A percentile compares a stretch with the other conserved stretches of the same genome.
Evolutionary conservation across 805 yeast genomes (phyloP).

Genomic region (Spathaspora arborariae): DNA sequence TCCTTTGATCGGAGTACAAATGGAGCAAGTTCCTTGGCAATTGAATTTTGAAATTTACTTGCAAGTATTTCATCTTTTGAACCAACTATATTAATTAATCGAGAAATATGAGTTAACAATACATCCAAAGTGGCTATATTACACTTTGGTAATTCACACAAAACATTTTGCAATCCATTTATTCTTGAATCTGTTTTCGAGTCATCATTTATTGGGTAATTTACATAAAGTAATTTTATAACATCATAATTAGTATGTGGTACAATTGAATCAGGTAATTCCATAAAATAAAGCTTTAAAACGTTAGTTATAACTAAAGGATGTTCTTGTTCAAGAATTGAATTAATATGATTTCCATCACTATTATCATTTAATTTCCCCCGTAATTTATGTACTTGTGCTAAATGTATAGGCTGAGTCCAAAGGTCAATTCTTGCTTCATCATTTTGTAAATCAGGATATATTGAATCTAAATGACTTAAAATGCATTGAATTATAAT

Average conservation of each 20-base stretch:
- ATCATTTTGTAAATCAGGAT: constrained; percentile 69
- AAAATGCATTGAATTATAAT: constrained; percentile 58
- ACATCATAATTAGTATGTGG: constrained; percentile 64
- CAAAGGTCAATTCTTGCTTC: constrained; percentile 64
- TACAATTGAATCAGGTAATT: constrained; percentile 74
- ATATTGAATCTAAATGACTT: constrained; percentile 62
- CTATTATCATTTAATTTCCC: constrained; percentile 41
- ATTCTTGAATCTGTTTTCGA: constrained; percentile 41
- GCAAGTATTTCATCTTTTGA: constrained; percentile 34
- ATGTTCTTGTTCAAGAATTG: constrained; percentile 32
- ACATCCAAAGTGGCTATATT: constrained; percentile 80
- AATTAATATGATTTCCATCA: constrained; percentile 26
- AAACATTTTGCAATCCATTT: constrained; percentile 60
- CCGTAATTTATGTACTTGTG: constrained; percentile 59
- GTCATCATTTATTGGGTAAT: constrained; percentile 38
- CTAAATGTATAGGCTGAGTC: constrained; percentile 62
- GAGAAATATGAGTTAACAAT: constrained; percentile 66
- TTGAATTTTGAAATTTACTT: constrained; percentile 37
- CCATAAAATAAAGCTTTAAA: constrained; percentile 69
- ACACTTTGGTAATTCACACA: constrained; percentile 63
- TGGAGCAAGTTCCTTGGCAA: constrained; percentile 64
- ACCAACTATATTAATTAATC: constrained; percentile 51
- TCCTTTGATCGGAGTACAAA: constrained; percentile 53
- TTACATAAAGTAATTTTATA: constrained; percentile 59
- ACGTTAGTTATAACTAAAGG: constrained; percentile 65